Percentiles rank a stretch among this genome's conserved stretches.
Evolutionary conservation across 2,329 filamentous ascomycete genomes (phyloP).

Genomic region (Shiraia sp.): DNA sequence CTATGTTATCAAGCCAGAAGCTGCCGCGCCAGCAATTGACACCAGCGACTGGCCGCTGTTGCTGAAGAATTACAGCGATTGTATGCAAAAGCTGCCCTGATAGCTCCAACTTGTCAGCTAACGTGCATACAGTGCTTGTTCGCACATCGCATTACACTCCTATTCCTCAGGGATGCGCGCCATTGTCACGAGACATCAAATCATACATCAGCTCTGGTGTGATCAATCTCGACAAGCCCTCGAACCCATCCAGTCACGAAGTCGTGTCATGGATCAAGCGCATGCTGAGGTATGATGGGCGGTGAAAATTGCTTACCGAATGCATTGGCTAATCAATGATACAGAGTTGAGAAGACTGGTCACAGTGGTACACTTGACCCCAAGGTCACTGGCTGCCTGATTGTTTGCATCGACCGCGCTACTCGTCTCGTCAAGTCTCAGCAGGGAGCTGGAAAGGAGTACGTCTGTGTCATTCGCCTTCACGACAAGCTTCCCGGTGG

Average conservation of each 20-base stretch:
- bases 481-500: constrained; percentile 95
- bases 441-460: constrained; percentile 98
- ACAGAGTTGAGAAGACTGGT: constrained; percentile 89
- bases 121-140: constrained; percentile 69
- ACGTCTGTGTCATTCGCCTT: constrained; percentile 91
- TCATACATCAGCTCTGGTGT: constrained; percentile 96
- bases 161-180: constrained; percentile 89
- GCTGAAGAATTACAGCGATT: constrained; percentile 92
- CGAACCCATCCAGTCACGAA: constrained; percentile 97
- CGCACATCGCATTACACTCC: constrained; percentile 96
- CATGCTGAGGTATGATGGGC: constrained; percentile 72
- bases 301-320: background rate
- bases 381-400: constrained; percentile 95
- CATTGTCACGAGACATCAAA: constrained; percentile 92
- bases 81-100: constrained; percentile 60
- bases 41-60: constrained; percentile 91
- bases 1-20: constrained; percentile 91
- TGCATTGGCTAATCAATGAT: constrained; percentile 14
- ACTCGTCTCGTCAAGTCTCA: constrained; percentile 98
- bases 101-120: constrained; percentile 26
- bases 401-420: constrained; percentile 93
- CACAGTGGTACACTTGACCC: constrained; percentile 98
- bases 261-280: constrained; percentile 99
- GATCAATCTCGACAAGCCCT: constrained; percentile 97
- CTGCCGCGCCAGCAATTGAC: constrained; percentile 74